Evolutionary conservation across 1,139 yeast genomes (phyloP), one percentile per base, ranked within the genome.

Genomic region (Magnusiomyces tetraspermus): DNA sequence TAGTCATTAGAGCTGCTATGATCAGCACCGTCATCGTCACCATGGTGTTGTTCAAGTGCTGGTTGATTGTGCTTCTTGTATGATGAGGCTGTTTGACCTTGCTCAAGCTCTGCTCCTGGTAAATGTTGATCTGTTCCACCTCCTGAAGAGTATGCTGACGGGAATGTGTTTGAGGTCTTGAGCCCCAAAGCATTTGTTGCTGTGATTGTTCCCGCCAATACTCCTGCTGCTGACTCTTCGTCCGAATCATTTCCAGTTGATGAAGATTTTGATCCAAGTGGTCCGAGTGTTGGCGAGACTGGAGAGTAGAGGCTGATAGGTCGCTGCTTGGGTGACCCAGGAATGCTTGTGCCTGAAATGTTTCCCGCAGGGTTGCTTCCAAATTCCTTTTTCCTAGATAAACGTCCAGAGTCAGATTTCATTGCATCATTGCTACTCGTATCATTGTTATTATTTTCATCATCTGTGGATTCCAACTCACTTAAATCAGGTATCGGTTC

Each of bases 401-500:
- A 51, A 58, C 26, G 60, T 63, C 15, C 22, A n/a, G 21, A 24
- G 42, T 40, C 42, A 24, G 46, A 24, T 5, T 30, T 40, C 2
- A 13, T 31, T 28, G 38, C 41, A 10, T 30, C 30, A 19, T 30
- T 10, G 55, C 56, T 59, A 8, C n/a, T n/a, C n/a, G n/a, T n/a
- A n/a, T n/a, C n/a, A n/a, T n/a, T n/a, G n/a, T n/a, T n/a, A n/a
- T n/a, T n/a, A n/a, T n/a, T n/a, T n/a, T n/a, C n/a, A n/a, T n/a
- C n/a, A 28, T 62, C 66, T 13, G 64, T 68, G 17, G 71, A 74
- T 43, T 67, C 76, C 53, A 81, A 70, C 53, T 82, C 85, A 53
- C 79, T 76, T 50, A 90, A 65, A 57, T 82, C 82, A 8, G 79
- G 71, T 37, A 90, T 67, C 0, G 95, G 92, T 51, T 83, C 92